These are phyloP conservation scores for Pelagomonas calceolata DNA, from an alignment of 108 stramenopile species.

Conservation along the genomic window DNA sequence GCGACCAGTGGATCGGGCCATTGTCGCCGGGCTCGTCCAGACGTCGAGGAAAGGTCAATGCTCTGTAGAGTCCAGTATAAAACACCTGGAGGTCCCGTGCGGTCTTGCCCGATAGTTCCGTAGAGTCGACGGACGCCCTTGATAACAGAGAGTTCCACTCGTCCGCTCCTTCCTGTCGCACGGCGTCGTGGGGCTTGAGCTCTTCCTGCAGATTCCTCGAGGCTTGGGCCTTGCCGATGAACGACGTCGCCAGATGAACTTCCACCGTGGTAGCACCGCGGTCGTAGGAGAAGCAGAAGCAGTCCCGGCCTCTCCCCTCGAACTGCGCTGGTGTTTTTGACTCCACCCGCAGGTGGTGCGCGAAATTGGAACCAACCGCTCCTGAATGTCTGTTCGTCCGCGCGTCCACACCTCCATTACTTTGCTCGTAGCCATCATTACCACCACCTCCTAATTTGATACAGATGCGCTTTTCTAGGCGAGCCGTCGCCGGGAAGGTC, in stretches of 20 bases:
- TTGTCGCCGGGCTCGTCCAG: conserved; percentile 8
- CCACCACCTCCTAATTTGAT: conserved; percentile 5
- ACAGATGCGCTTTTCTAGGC: conserved; percentile 9
- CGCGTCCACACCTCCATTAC: neutral
- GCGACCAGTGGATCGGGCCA: conserved; percentile 12
- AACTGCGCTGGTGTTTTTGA: neutral
- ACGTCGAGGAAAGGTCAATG: conserved; percentile 19
- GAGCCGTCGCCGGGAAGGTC: neutral
- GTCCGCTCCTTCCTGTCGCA: neutral
- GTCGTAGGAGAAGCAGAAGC: conserved; percentile 5
- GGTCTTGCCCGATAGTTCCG: neutral
- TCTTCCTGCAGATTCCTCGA: conserved; percentile 4
- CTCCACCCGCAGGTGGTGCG: neutral
- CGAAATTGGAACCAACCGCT: neutral
- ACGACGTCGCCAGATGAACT: conserved; percentile 15
- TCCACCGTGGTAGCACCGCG: neutral
- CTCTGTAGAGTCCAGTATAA: conserved; percentile 25
- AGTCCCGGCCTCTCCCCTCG: neutral
- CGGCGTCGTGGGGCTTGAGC: neutral
- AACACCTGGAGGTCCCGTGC: conserved; percentile 3
- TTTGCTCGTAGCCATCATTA: neutral
- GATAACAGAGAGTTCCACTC: conserved; percentile 17
- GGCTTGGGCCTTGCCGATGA: conserved; percentile 16
- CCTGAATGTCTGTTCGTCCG: neutral
- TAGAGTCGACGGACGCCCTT: conserved; percentile 6